A percentile compares a stretch with the other conserved stretches of the same genome.
phyloP scores from a whole-genome alignment of 441 rosid genomes.

The Pelargonium exstipulatum region DNA sequence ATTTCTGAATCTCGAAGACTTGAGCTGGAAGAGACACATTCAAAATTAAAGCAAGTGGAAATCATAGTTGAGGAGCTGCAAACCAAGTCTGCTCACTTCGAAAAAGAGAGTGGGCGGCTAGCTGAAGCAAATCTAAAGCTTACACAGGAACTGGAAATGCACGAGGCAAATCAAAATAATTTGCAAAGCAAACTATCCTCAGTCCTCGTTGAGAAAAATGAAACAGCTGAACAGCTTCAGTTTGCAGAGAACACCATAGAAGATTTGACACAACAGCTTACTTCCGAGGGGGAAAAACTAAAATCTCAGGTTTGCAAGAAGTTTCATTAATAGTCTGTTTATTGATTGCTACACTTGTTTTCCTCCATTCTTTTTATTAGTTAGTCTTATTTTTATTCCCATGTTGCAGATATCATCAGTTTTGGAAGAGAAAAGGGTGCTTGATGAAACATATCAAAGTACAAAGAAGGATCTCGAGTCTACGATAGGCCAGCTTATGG shows the following conservation, averaged over 20 bases:
- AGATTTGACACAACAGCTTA: constrained; percentile 51
- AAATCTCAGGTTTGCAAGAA: constrained; percentile 62
- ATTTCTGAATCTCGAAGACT: constrained; percentile 44
- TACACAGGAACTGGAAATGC: constrained; percentile 57
- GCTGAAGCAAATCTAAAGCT: constrained; percentile 77
- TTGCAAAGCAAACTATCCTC: constrained; percentile 48
- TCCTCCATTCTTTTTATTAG: constrained; percentile 17
- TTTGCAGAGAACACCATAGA: constrained; percentile 54
- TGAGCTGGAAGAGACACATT: constrained; percentile 60
- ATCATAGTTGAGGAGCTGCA: constrained; percentile 51
- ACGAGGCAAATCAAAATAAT: constrained; percentile 55
- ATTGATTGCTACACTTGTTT: constrained; percentile 5
- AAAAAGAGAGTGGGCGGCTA: constrained; percentile 61
- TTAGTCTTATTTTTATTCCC: constrained; percentile 7
- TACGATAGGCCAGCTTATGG: constrained; percentile 45
- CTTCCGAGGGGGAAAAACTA: constrained; percentile 58
- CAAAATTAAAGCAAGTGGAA: constrained; percentile 55
- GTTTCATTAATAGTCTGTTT: constrained; percentile 2
- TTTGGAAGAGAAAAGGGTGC: constrained; percentile 66
- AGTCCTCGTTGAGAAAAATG: constrained; percentile 51
- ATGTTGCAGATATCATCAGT: constrained; percentile 57
- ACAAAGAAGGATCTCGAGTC: constrained; percentile 72
- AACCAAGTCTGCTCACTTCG: constrained; percentile 47
- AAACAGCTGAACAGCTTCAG: constrained; percentile 51
- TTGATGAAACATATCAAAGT: constrained; percentile 53